Conservation (phyloP, 2,329 filamentous ascomycete genomes). For the Fusarium sp. region DNA sequence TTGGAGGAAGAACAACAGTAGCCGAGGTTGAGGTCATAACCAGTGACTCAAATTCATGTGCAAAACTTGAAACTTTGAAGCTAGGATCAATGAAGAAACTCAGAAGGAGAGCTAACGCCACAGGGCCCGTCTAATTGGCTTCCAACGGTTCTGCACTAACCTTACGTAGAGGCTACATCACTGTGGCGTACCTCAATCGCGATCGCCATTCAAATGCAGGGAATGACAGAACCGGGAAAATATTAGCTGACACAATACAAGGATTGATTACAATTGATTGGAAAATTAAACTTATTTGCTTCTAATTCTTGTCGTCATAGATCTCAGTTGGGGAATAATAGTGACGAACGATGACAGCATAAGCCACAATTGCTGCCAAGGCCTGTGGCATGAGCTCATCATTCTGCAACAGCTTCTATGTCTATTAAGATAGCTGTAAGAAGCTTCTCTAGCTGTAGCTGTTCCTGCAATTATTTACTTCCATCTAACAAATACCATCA, state of each 20-base stretch:
- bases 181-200: not conserved
- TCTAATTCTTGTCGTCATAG: constrained; percentile 11
- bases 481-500: not conserved
- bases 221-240: not conserved
- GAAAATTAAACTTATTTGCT: not conserved
- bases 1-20: not conserved
- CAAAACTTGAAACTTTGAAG: not conserved
- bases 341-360: constrained; percentile 28
- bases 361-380: constrained; percentile 1
- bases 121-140: not conserved
- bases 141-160: not conserved
- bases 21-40: not conserved
- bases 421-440: not conserved
- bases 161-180: not conserved
- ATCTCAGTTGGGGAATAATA: not conserved
- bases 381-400: not conserved
- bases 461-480: not conserved
- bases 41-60: not conserved
- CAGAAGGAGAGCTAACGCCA: not conserved
- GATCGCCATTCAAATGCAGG: not conserved
- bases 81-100: not conserved
- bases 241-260: not conserved
- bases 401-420: not conserved
- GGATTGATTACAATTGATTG: not conserved
- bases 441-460: too few relatives aligned